Percentiles rank a stretch among this genome's conserved stretches.
Evolutionary conservation across 306 rosid species (phyloP).

Genomic region (Acmispon strigosus): DNA sequence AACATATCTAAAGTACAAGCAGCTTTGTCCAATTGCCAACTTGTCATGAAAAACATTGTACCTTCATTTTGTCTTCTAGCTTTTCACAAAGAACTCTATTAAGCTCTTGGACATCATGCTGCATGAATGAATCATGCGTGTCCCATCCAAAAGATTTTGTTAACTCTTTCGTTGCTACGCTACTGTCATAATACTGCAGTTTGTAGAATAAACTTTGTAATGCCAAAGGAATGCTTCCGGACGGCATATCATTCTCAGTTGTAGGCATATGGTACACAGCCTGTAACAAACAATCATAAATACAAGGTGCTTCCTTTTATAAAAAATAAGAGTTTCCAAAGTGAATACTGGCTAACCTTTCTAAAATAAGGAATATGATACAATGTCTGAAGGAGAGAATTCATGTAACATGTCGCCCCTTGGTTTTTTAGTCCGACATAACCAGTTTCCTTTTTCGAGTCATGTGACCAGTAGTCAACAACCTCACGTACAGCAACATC

Average conservation of each 20-base stretch:
- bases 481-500: slow-evolving; percentile 65
- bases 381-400: slow-evolving; percentile 76
- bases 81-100: slow-evolving; percentile 80
- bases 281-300: slow-evolving; percentile 29
- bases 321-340: neutral
- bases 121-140: slow-evolving; percentile 72
- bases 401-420: slow-evolving; percentile 91
- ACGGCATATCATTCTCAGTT: slow-evolving; percentile 82
- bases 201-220: slow-evolving; percentile 76
- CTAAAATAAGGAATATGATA: slow-evolving; percentile 76
- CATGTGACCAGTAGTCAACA: slow-evolving; percentile 66
- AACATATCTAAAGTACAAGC: neutral
- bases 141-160: slow-evolving; percentile 90
- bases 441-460: slow-evolving; percentile 78
- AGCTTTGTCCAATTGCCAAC: neutral
- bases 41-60: slow-evolving; percentile 16
- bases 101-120: slow-evolving; percentile 86
- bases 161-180: slow-evolving; percentile 74
- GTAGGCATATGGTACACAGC: slow-evolving; percentile 84
- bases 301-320: slow-evolving; percentile 1
- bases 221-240: slow-evolving; percentile 81
- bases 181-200: slow-evolving; percentile 65
- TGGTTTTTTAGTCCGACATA: slow-evolving; percentile 80
- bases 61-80: slow-evolving; percentile 89
- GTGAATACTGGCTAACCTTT: slow-evolving; percentile 39